Conservation (phyloP, 805 yeast species). For the Metschnikowia dekortorum region DNA sequence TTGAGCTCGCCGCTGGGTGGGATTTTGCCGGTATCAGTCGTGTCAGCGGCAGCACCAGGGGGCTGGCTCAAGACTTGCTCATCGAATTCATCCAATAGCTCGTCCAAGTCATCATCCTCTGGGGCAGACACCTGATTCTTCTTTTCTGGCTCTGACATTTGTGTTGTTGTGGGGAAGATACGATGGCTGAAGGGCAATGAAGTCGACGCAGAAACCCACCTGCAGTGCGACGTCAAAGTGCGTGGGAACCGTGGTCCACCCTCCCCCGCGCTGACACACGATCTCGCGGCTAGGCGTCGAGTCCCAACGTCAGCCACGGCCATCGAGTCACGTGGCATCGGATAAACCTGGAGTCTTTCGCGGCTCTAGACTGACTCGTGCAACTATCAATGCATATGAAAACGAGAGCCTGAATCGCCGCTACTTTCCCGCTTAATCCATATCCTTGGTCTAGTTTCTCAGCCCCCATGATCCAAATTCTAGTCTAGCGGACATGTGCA, state of each 20-base stretch:
- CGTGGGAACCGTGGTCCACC: conserved; percentile 1
- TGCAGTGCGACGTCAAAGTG: not conserved
- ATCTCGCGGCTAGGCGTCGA: not conserved
- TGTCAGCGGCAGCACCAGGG: conserved; percentile 43
- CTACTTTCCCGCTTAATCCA: no score
- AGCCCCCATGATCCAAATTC: no score
- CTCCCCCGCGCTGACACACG: not conserved
- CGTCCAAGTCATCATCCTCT: conserved; percentile 71
- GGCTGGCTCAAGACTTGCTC: conserved; percentile 62
- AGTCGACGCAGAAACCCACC: conserved; percentile 1
- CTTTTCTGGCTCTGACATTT: not conserved
- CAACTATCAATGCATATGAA: no score
- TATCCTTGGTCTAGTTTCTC: no score
- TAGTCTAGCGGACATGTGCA: no score
- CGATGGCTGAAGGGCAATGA: not conserved
- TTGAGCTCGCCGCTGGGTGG: conserved; percentile 32
- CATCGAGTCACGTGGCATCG: no score
- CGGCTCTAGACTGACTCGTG: no score
- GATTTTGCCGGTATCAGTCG: conserved; percentile 14
- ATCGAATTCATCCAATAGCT: conserved; percentile 79
- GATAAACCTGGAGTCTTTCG: no score
- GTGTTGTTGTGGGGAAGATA: not conserved
- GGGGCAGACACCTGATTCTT: conserved; percentile 6
- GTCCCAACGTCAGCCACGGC: no score
- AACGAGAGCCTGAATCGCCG: no score